A percentile compares a stretch with the other conserved stretches of the same genome.
Conservation (phyloP, 352 stramenopile genomes). For the Globisporangium parvum region DNA sequence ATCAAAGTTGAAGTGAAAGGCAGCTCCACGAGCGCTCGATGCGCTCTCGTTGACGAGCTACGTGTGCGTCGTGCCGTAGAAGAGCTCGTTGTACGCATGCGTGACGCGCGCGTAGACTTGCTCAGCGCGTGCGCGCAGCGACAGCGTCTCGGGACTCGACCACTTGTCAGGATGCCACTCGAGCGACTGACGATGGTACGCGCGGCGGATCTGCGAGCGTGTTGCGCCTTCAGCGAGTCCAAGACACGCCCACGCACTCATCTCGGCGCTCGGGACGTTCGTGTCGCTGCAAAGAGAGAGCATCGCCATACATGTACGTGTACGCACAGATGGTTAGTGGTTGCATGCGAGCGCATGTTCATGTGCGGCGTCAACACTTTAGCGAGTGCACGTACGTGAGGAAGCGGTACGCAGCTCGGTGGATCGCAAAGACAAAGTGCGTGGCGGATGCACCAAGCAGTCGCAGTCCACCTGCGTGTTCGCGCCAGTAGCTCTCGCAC, state of each 20-base stretch:
- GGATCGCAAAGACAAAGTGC: slow-evolving; percentile 32
- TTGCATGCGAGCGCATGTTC: too few species aligned
- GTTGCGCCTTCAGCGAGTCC: slow-evolving; percentile 34
- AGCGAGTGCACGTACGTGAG: slow-evolving; percentile 29
- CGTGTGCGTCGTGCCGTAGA: neutral
- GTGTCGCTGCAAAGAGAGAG: slow-evolving; percentile 16
- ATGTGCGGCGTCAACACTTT: neutral
- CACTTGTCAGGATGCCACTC: slow-evolving; percentile 76
- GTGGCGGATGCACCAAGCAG: slow-evolving; percentile 16
- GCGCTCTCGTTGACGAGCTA: neutral
- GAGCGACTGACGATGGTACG: slow-evolving; percentile 54
- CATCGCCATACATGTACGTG: neutral
- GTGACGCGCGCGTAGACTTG: slow-evolving; percentile 40
- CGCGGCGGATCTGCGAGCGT: slow-evolving; percentile 37
- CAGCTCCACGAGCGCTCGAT: too few species aligned
- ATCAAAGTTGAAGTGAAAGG: too few species aligned
- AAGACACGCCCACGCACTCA: slow-evolving; percentile 45
- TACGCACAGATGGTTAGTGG: too few species aligned
- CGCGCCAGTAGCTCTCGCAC: slow-evolving; percentile 34
- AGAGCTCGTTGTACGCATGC: slow-evolving; percentile 40
- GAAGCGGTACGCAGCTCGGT: slow-evolving; percentile 37
- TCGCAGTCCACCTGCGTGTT: slow-evolving; percentile 23
- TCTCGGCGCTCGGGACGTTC: slow-evolving; percentile 29
- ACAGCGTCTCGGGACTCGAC: slow-evolving; percentile 20
- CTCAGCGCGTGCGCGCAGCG: slow-evolving; percentile 22